These are phyloP conservation scores for Lathyrus aphaca DNA, from an alignment of 306 rosid genomes.

Conservation along the genomic window DNA sequence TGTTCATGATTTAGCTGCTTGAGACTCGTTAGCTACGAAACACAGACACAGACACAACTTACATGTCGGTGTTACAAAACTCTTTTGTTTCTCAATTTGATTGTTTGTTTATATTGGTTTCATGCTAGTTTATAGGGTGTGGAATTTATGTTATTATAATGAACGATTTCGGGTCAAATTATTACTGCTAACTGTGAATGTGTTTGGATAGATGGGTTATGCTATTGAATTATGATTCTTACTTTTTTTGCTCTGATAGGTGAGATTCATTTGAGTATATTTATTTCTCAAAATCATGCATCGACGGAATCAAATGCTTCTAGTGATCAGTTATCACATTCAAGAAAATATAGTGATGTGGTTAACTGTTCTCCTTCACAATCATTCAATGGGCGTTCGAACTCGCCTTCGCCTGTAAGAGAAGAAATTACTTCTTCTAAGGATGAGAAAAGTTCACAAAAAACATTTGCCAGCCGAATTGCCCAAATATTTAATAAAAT, in stretches of 20 bases:
- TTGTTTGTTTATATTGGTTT: no score
- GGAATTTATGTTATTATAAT: slow-evolving; percentile 7
- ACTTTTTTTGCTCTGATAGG: slow-evolving; percentile 50
- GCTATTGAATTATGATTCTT: slow-evolving; percentile 23
- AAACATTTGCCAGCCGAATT: slow-evolving; percentile 65
- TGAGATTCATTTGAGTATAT: slow-evolving; percentile 68
- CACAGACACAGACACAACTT: no score
- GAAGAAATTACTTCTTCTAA: slow-evolving; percentile 54
- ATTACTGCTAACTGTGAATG: not conserved
- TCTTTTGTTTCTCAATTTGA: not conserved
- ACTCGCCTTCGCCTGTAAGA: slow-evolving; percentile 62
- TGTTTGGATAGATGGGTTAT: slow-evolving; percentile 8
- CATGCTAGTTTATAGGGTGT: no score
- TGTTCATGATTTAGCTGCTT: not conserved
- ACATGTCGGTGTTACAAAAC: not conserved
- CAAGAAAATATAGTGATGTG: slow-evolving; percentile 39
- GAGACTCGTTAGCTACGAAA: not conserved
- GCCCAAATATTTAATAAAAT: slow-evolving; percentile 74
- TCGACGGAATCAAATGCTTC: slow-evolving; percentile 40
- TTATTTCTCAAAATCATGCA: slow-evolving; percentile 48
- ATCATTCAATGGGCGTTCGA: slow-evolving; percentile 38
- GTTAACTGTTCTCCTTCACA: slow-evolving; percentile 24
- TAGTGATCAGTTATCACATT: slow-evolving; percentile 28
- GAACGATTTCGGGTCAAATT: slow-evolving; percentile 22
- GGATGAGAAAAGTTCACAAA: slow-evolving; percentile 73